Evolutionary conservation across 1,284 basidiomycete species (phyloP).

Genomic region (Sporisorium iseilematis-ciliati): DNA sequence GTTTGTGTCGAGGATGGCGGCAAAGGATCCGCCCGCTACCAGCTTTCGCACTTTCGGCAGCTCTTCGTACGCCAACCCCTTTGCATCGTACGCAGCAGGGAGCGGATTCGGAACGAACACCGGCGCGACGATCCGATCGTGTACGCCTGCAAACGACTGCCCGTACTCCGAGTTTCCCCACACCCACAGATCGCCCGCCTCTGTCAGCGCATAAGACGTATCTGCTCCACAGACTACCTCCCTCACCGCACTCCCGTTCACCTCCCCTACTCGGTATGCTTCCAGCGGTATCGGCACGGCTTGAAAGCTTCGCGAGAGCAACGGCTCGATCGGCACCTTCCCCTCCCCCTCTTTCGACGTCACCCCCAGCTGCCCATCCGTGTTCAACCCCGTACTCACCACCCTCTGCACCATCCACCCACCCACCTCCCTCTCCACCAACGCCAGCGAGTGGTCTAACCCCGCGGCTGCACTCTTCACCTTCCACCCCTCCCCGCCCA

Average conservation of each 20-base stretch:
- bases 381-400: slow-evolving; percentile 40
- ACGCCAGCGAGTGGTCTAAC: slow-evolving; percentile 36
- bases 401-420: slow-evolving; percentile 19
- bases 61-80: not conserved
- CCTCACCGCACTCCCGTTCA: not conserved
- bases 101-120: slow-evolving; percentile 12
- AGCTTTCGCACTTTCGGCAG: slow-evolving; percentile 13
- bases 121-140: slow-evolving; percentile 28
- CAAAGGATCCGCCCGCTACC: slow-evolving; percentile 37
- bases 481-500: slow-evolving; percentile 11
- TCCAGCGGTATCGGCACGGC: slow-evolving; percentile 2
- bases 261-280: not conserved
- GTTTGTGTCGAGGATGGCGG: slow-evolving; percentile 28
- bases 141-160: slow-evolving; percentile 32
- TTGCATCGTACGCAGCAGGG: slow-evolving; percentile 1
- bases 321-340: slow-evolving; percentile 23
- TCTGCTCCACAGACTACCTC: slow-evolving; percentile 51
- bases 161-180: slow-evolving; percentile 65
- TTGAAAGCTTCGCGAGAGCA: slow-evolving; percentile 13
- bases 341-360: not conserved
- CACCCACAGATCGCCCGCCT: slow-evolving; percentile 25
- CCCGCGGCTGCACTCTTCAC: slow-evolving; percentile 12
- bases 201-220: slow-evolving; percentile 43
- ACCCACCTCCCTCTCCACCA: slow-evolving; percentile 12
- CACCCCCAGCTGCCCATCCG: slow-evolving; percentile 56